phyloP scores from a whole-genome alignment of 805 yeast species.

The Pichia rugopelliculosa region DNA sequence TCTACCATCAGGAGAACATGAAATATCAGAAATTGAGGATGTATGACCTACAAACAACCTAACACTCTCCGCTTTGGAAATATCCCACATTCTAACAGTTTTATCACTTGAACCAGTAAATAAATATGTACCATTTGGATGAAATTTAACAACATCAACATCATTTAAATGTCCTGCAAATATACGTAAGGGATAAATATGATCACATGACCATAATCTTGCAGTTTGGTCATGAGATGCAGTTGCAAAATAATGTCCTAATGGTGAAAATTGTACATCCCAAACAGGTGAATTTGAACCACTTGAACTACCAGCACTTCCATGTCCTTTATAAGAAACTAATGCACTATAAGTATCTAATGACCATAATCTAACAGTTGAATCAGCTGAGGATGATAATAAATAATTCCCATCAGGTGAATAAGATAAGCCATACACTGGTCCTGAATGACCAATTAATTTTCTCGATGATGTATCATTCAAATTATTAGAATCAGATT shows the following conservation, averaged over 20 bases:
- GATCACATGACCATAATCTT: conserved; percentile 96
- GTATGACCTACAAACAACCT: conserved; percentile 90
- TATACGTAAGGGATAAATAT: conserved; percentile 88
- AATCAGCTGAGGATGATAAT: conserved; percentile 82
- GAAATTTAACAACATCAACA: conserved; percentile 91
- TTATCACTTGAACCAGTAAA: conserved; percentile 95
- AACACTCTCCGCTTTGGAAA: conserved; percentile 79
- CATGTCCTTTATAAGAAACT: conserved; percentile 91
- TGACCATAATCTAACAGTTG: conserved; percentile 90
- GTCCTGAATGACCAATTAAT: conserved; percentile 88
- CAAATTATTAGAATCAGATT: conserved; percentile 42
- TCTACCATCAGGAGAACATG: conserved; percentile 94
- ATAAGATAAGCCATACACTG: conserved; percentile 85
- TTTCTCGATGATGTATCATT: conserved; percentile 32
- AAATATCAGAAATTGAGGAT: conserved; percentile 77
- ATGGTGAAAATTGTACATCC: conserved; percentile 93
- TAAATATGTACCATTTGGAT: conserved; percentile 91
- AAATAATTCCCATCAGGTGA: conserved; percentile 83
- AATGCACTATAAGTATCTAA: conserved; percentile 81
- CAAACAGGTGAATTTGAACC: conserved; percentile 76
- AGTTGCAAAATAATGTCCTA: conserved; percentile 97
- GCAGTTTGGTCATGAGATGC: conserved; percentile 98
- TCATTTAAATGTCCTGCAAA: conserved; percentile 97
- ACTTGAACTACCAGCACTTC: conserved; percentile 9
- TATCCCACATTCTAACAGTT: conserved; percentile 98